phyloP scores from a whole-genome alignment of 2,329 filamentous ascomycete species.

The Phialophora expanda region DNA sequence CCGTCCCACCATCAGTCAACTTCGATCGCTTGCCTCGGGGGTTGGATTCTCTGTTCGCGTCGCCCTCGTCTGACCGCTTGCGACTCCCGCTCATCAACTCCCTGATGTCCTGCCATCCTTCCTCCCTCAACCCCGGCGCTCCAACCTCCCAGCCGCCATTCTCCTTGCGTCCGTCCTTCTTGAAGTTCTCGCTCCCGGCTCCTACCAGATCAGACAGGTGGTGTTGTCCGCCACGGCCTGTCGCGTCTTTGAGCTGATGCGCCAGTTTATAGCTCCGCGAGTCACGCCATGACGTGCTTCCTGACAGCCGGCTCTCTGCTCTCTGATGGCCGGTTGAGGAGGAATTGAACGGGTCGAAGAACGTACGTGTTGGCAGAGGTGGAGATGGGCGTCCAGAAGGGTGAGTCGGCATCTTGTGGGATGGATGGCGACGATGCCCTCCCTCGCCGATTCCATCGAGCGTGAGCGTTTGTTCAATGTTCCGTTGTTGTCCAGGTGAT shows the following conservation, averaged over 20 bases:
- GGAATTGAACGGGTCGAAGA: conserved; percentile 63
- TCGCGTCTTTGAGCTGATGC: conserved; percentile 67
- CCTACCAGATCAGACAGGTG: conserved; percentile 68
- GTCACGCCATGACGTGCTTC: conserved; percentile 71
- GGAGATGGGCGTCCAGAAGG: conserved; percentile 27
- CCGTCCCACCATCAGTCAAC: conserved; percentile 1
- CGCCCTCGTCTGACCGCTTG: conserved; percentile 42
- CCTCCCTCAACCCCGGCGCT: conserved; percentile 43
- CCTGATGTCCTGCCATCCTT: conserved; percentile 51
- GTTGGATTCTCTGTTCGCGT: conserved; percentile 6
- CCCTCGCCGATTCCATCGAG: conserved; percentile 4
- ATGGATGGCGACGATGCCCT: not conserved
- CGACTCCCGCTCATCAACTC: conserved; percentile 56
- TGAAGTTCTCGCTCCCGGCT: conserved; percentile 64
- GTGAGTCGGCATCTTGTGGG: conserved; percentile 28
- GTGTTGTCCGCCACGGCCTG: conserved; percentile 64
- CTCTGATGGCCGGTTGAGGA: conserved; percentile 79
- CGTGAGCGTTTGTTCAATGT: not conserved
- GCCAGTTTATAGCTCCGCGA: conserved; percentile 72
- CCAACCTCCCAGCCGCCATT: conserved; percentile 60
- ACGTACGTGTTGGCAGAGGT: conserved; percentile 35
- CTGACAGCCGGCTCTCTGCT: conserved; percentile 68
- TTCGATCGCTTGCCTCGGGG: conserved; percentile 26
- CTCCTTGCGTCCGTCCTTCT: conserved; percentile 55
- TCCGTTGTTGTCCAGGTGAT: conserved; percentile 2